A percentile compares a stretch with the other conserved stretches of the same genome.
Evolutionary conservation across 73 alveolate species (phyloP).

Genomic region (Paramecium primaurelia): DNA sequence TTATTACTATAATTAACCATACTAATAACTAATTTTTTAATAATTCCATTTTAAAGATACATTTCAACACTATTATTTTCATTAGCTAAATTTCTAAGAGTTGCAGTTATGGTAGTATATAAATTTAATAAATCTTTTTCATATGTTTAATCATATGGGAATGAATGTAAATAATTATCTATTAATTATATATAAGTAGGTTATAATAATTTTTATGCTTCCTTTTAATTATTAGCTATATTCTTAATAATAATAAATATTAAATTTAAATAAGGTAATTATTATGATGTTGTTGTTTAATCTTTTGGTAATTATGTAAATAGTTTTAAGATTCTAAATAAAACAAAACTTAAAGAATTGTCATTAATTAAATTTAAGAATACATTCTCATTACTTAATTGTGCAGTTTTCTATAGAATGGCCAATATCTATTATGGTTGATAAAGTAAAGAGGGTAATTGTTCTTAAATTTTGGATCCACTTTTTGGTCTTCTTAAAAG

Average conservation of each 20-base stretch:
- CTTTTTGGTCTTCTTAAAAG: constrained; percentile 44
- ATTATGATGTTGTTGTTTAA: not conserved
- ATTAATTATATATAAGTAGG: not conserved
- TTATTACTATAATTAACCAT: constrained; percentile 31
- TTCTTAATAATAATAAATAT: not conserved
- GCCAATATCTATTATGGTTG: constrained; percentile 16
- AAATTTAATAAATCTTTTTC: constrained; percentile 10
- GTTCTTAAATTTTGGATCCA: not conserved
- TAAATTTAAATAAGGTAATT: not conserved
- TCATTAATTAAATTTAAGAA: not conserved
- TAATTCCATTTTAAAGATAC: constrained; percentile 44
- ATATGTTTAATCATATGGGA: not conserved
- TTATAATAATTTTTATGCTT: not conserved
- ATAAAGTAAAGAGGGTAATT: not conserved
- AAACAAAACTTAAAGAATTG: not conserved
- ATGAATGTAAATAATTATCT: constrained; percentile 12
- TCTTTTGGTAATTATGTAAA: not conserved
- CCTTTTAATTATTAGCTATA: not conserved
- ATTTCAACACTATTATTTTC: constrained; percentile 29
- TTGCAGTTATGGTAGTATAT: constrained; percentile 37
- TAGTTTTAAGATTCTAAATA: not conserved
- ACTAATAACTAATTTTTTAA: constrained; percentile 20
- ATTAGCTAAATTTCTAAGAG: constrained; percentile 50
- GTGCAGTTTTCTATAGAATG: not conserved
- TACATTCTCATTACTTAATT: not conserved